phyloP scores from a whole-genome alignment of 2,329 filamentous ascomycete genomes.

The Nothophoma quercina region DNA sequence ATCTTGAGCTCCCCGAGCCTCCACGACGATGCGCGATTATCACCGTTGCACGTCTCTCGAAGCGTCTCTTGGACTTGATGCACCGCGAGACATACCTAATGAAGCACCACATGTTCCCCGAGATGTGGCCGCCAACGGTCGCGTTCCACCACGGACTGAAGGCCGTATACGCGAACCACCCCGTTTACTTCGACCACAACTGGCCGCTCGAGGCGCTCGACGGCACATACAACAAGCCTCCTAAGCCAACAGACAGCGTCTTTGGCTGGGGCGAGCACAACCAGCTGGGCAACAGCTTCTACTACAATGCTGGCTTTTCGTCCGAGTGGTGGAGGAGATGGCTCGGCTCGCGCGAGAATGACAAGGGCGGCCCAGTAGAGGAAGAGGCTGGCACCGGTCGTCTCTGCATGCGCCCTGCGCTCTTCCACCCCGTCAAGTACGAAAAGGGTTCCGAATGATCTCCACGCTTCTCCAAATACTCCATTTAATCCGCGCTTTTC shows the following conservation, averaged over 20 bases:
- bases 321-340: slow-evolving; percentile 59
- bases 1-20: slow-evolving; percentile 61
- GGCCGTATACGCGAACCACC: slow-evolving; percentile 78
- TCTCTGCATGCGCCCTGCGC: slow-evolving; percentile 55
- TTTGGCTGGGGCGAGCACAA: slow-evolving; percentile 63
- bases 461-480: slow-evolving; percentile 21
- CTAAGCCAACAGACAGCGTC: slow-evolving; percentile 54
- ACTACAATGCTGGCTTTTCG: slow-evolving; percentile 59
- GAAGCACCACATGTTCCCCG: slow-evolving; percentile 76
- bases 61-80: slow-evolving; percentile 76
- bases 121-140: slow-evolving; percentile 79
- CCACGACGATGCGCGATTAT: slow-evolving; percentile 80
- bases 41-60: slow-evolving; percentile 77
- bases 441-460: slow-evolving; percentile 51
- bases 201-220: slow-evolving; percentile 64
- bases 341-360: slow-evolving; percentile 58
- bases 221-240: slow-evolving; percentile 58
- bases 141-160: slow-evolving; percentile 81
- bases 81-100: slow-evolving; percentile 77
- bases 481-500: slow-evolving; percentile 35
- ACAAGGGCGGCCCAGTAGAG: slow-evolving; percentile 49
- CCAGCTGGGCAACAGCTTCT: slow-evolving; percentile 59
- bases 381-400: slow-evolving; percentile 57
- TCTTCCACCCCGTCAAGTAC: slow-evolving; percentile 60
- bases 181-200: slow-evolving; percentile 79